Evolutionary conservation across 257 asterid species (phyloP).

Genomic region (Sherardia arvensis): DNA sequence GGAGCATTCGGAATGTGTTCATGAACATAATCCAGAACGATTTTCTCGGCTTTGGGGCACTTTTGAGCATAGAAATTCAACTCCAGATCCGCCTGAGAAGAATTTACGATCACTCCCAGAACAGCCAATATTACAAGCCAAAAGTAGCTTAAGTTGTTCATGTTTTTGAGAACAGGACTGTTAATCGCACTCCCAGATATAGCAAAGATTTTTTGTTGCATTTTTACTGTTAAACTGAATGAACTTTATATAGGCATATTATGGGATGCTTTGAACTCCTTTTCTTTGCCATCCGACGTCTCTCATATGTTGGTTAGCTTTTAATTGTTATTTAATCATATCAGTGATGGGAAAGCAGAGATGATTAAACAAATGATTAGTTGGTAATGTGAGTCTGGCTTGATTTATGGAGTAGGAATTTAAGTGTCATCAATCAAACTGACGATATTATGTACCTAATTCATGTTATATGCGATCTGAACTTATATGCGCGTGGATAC

Average conservation of each 20-base stretch:
- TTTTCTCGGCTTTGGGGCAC: slow-evolving; percentile 58
- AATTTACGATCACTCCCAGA: slow-evolving; percentile 15
- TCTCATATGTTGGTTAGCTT: background rate
- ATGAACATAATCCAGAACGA: slow-evolving; percentile 36
- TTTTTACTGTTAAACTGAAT: background rate
- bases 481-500: background rate
- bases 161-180: background rate
- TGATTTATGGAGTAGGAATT: background rate
- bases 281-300: background rate
- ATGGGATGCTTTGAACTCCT: background rate
- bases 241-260: slow-evolving; percentile 11
- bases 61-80: slow-evolving; percentile 41
- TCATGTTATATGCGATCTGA: background rate
- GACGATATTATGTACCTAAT: background rate
- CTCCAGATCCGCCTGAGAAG: slow-evolving; percentile 30
- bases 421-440: slow-evolving; percentile 5
- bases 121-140: slow-evolving; percentile 11
- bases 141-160: slow-evolving; percentile 15
- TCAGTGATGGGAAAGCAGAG: background rate
- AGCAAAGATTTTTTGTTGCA: background rate
- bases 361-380: background rate
- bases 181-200: background rate
- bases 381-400: background rate
- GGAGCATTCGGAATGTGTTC: slow-evolving; percentile 50
- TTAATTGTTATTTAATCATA: background rate